These are phyloP conservation scores for Tolypocladium tropicale DNA, from an alignment of 2,329 filamentous ascomycete genomes.

Conservation along the genomic window DNA sequence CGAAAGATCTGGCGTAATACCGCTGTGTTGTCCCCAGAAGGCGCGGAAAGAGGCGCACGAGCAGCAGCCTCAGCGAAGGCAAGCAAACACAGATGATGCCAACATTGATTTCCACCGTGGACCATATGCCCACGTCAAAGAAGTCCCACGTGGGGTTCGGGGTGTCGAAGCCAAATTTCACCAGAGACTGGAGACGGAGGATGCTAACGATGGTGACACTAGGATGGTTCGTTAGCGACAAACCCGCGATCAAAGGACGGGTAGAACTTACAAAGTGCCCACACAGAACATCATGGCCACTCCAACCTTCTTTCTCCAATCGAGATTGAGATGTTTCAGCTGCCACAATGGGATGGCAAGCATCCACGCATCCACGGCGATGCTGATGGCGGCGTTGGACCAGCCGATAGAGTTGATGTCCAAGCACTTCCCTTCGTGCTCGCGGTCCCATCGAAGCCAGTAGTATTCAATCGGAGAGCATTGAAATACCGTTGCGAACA, in stretches of 20 bases:
- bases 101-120: slow-evolving; percentile 26
- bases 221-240: neutral
- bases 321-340: slow-evolving; percentile 29
- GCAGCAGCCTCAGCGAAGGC: slow-evolving; percentile 23
- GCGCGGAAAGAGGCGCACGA: slow-evolving; percentile 27
- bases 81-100: slow-evolving; percentile 29
- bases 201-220: slow-evolving; percentile 28
- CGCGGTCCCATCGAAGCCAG: slow-evolving; percentile 43
- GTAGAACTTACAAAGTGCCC: slow-evolving; percentile 27
- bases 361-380: slow-evolving; percentile 41
- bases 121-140: slow-evolving; percentile 22
- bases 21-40: slow-evolving; percentile 17
- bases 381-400: slow-evolving; percentile 42
- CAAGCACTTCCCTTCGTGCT: slow-evolving; percentile 35
- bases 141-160: slow-evolving; percentile 25
- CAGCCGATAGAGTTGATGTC: slow-evolving; percentile 38
- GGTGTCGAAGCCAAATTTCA: slow-evolving; percentile 17
- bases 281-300: slow-evolving; percentile 40
- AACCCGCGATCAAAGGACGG: neutral
- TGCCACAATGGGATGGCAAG: slow-evolving; percentile 38
- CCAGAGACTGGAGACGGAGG: slow-evolving; percentile 22
- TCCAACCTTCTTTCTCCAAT: slow-evolving; percentile 38
- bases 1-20: slow-evolving; percentile 15
- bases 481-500: slow-evolving; percentile 35
- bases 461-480: slow-evolving; percentile 40